Evolutionary conservation across 495 filamentous ascomycete genomes (phyloP).

Genomic region (Terfezia boudieri): DNA sequence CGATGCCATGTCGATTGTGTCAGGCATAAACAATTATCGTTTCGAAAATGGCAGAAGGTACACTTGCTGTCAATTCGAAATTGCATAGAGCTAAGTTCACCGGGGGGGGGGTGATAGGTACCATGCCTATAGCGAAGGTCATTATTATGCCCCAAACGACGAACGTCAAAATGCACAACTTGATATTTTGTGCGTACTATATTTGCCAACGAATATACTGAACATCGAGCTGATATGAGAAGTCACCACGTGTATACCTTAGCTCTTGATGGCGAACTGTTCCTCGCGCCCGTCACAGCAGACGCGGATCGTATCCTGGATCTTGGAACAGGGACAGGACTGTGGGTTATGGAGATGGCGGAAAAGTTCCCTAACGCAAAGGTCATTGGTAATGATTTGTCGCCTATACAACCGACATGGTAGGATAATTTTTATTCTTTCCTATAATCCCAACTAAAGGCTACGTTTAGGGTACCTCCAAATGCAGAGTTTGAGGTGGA

Average conservation of each 20-base stretch:
- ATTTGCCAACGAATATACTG: conserved; percentile 10
- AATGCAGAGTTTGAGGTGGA: conserved; percentile 29
- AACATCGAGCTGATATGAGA: not conserved
- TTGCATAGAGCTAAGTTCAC: too few relatives aligned
- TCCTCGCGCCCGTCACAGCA: conserved; percentile 33
- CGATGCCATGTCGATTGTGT: conserved; percentile 22
- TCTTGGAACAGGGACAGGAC: conserved; percentile 36
- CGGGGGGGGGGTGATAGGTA: conserved; percentile 18
- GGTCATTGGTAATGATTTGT: conserved; percentile 39
- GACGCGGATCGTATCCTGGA: conserved; percentile 41
- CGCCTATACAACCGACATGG: conserved; percentile 28
- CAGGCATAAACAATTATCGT: conserved; percentile 23
- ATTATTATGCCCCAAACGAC: conserved; percentile 35
- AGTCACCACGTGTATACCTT: conserved; percentile 28
- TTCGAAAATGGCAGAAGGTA: conserved; percentile 31
- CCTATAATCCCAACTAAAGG: not conserved
- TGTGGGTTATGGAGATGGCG: conserved; percentile 34
- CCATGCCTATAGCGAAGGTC: conserved; percentile 31
- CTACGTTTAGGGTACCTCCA: conserved; percentile 7
- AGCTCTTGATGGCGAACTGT: conserved; percentile 33
- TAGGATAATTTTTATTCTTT: not conserved
- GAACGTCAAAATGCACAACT: conserved; percentile 27
- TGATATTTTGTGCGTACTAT: conserved; percentile 24
- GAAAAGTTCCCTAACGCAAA: conserved; percentile 25
- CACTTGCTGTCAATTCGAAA: not conserved